These are phyloP conservation scores for Fraxinus sp. DNA, from an alignment of 305 asterid species.

Conservation along the genomic window DNA sequence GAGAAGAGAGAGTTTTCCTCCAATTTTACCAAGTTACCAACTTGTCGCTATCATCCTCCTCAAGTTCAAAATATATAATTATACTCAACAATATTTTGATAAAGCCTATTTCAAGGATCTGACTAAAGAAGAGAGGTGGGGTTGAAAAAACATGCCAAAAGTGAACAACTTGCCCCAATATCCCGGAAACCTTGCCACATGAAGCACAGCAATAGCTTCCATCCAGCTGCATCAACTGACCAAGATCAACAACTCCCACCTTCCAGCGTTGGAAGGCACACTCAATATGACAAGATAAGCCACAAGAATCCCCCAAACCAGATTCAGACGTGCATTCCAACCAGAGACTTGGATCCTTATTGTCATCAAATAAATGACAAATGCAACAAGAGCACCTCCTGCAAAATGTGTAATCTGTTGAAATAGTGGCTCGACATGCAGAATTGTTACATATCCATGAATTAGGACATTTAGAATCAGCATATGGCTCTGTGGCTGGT, in stretches of 20 bases:
- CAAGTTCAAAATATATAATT: not conserved
- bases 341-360: constrained; percentile 98
- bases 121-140: not conserved
- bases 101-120: not conserved
- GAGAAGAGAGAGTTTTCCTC: not conserved
- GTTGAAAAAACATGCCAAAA: not conserved
- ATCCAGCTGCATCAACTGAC: constrained; percentile 83
- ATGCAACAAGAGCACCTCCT: constrained; percentile 95
- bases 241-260: constrained; percentile 83
- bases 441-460: constrained; percentile 81
- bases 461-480: constrained; percentile 50
- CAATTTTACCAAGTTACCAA: not conserved
- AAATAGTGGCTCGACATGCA: constrained; percentile 75
- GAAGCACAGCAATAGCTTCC: constrained; percentile 95
- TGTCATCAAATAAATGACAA: constrained; percentile 84
- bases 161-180: constrained; percentile 67
- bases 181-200: constrained; percentile 89
- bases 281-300: constrained; percentile 87
- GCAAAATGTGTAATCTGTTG: constrained; percentile 76
- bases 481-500: constrained; percentile 44
- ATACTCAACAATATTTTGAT: not conserved
- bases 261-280: constrained; percentile 80
- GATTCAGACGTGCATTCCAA: constrained; percentile 78
- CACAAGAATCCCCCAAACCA: constrained; percentile 68
- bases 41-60: not conserved